Evolutionary conservation across 306 rosid genomes (phyloP).

Genomic region (Corylus heterophylla): DNA sequence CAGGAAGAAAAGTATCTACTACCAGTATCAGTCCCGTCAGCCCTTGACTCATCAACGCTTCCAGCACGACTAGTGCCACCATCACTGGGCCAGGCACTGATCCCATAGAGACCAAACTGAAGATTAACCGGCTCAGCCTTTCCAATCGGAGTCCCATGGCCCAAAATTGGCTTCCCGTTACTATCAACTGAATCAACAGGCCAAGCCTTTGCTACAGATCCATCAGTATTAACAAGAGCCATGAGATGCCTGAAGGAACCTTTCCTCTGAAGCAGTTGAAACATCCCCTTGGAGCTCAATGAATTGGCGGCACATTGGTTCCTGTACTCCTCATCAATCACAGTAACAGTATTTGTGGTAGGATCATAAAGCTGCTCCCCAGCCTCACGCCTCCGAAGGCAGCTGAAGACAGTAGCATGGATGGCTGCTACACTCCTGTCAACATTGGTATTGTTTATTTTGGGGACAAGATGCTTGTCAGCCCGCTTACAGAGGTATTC

Average conservation of each 20-base stretch:
- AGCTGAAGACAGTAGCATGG: constrained; percentile 95
- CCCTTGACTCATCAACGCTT: constrained; percentile 84
- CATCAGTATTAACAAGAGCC: constrained; percentile 91
- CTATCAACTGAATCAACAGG: constrained; percentile 74
- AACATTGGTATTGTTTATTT: constrained; percentile 95
- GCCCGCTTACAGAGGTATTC: constrained; percentile 96
- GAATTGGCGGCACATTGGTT: constrained; percentile 88
- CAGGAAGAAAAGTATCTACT: constrained; percentile 79
- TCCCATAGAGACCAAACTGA: constrained; percentile 93
- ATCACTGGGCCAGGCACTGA: constrained; percentile 93
- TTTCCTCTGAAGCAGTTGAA: constrained; percentile 89
- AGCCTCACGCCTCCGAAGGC: constrained; percentile 82
- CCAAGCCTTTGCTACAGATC: constrained; percentile 97
- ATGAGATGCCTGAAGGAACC: constrained; percentile 84
- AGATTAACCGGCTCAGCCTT: constrained; percentile 88
- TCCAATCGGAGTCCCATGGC: constrained; percentile 52
- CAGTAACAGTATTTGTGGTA: constrained; percentile 68
- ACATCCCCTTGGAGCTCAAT: constrained; percentile 92
- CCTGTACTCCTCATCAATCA: constrained; percentile 89
- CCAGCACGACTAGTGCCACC: constrained; percentile 92
- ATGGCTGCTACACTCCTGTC: constrained; percentile 98
- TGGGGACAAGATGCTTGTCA: constrained; percentile 97
- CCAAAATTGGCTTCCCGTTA: constrained; percentile 67
- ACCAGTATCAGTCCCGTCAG: constrained; percentile 76
- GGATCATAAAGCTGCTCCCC: constrained; percentile 89